Evolutionary conservation across 495 filamentous ascomycete genomes (phyloP), one percentile per base, ranked within the genome.

Genomic region (Astrothelium subdiscretum): DNA sequence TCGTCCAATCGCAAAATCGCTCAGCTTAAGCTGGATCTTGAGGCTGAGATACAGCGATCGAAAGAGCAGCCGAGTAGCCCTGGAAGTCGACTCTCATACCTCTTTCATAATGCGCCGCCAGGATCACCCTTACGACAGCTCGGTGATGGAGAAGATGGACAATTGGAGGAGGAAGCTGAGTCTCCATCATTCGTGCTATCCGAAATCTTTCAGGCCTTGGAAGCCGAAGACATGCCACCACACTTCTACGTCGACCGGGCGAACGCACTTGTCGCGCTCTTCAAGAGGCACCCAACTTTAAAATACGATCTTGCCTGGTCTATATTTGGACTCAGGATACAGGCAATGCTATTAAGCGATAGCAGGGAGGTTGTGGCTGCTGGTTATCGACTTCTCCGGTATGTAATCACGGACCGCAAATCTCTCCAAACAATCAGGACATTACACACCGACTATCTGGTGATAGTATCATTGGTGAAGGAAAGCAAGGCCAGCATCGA

Each of bases 281-380:
- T 98, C 75, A 97, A 92, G 70, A 81, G 89, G 35, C 84, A 97
- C 76, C 91, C 90, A 3, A 92, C 91, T 2, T 77, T 97, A 44
- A 97, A 97, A 68, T 95, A 97, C 72, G 94, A 98, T 70, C 78
- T 98, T 63, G 91, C 86, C 18, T 98, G 94, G 94, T 85, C 91
- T 4, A 86, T 91, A 0, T 98, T 97, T 74, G 95, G 95, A 1
- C 73, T 92, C 29, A 83, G 95, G 26, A 89, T 97, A 74, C 94
- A 98, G 71, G 85, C 87, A 59, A 91, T 98, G 89, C 85, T 98
- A 59, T 78, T 98, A 61, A 95, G 91, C 69, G 91, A 95, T 62
- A 96, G 87, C 73, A 87, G 92, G 67, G 94, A 98, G 72, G 91
- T 97, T 31, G 90, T 96, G 11, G 95, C 94, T 31, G 90, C 94